Evolutionary conservation across 805 yeast genomes (phyloP).

Genomic region (Wickerhamomyces xylosicus): DNA sequence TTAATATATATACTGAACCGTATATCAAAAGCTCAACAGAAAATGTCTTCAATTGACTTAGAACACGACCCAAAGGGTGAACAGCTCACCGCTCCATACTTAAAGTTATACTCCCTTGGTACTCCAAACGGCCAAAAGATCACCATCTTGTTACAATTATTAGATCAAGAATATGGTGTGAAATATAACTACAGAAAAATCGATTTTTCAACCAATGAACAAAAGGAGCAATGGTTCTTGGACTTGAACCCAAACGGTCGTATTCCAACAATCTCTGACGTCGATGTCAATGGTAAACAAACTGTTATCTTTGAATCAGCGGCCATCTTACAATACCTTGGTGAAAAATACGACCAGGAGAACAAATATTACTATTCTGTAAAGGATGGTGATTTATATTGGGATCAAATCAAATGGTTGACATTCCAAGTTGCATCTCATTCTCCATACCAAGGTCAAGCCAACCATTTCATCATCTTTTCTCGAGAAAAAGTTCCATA

Average conservation of each 20-base stretch:
- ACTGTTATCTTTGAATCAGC: conserved; percentile 43
- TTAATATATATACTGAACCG: too few relatives aligned
- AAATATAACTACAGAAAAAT: conserved; percentile 24
- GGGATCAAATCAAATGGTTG: conserved; percentile 39
- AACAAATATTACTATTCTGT: conserved; percentile 23
- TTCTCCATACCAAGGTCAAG: conserved; percentile 46
- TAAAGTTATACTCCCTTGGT: conserved; percentile 28
- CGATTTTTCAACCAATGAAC: conserved; percentile 31
- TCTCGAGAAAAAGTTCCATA: conserved; percentile 40
- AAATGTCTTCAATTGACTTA: conserved; percentile 2
- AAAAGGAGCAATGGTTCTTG: conserved; percentile 44
- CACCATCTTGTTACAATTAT: conserved; percentile 22
- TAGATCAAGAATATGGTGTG: conserved; percentile 9
- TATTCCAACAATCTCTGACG: conserved; percentile 40
- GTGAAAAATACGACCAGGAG: conserved; percentile 46
- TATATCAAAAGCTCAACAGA: too few relatives aligned
- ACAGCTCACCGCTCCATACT: conserved; percentile 24
- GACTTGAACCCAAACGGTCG: conserved; percentile 49
- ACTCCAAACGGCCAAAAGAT: conserved; percentile 32
- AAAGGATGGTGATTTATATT: conserved; percentile 25
- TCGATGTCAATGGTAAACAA: conserved; percentile 24
- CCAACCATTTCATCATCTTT: conserved; percentile 30
- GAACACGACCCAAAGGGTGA: conserved; percentile 10
- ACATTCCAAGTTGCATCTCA: conserved; percentile 45
- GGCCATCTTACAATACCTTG: conserved; percentile 45